Conservation (phyloP, 1,284 basidiomycete species). For the Fomitopsis schrenkii region DNA sequence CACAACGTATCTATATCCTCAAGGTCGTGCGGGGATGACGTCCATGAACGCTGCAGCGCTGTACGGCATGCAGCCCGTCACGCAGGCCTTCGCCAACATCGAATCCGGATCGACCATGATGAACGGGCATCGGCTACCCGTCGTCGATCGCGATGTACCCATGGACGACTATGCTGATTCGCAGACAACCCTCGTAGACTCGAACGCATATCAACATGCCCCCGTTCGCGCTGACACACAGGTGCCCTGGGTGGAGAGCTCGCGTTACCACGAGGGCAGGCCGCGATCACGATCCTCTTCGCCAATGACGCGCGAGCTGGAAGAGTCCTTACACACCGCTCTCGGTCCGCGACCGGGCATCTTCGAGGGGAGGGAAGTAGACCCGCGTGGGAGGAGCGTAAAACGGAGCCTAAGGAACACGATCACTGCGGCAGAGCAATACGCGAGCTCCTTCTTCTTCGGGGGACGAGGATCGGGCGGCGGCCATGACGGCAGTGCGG, state of each 20-base stretch:
- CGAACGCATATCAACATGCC: conserved; percentile 24
- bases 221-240: conserved; percentile 17
- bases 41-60: conserved; percentile 12
- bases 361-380: conserved; percentile 29
- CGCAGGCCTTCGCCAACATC: conserved; percentile 9
- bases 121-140: conserved; percentile 9
- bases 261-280: conserved; percentile 20
- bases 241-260: conserved; percentile 9
- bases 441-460: conserved; percentile 60
- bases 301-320: conserved; percentile 33
- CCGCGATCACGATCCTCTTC: conserved; percentile 22
- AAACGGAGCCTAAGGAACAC: conserved; percentile 63
- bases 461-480: conserved; percentile 33
- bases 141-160: conserved; percentile 11
- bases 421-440: conserved; percentile 62
- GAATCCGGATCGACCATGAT: conserved; percentile 3
- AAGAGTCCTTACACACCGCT: conserved; percentile 39
- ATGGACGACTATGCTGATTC: conserved; percentile 9
- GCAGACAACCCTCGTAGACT: conserved; percentile 16
- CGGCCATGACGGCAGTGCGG: conserved; percentile 20
- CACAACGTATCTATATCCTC: conserved; percentile 17
- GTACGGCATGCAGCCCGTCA: conserved; percentile 11
- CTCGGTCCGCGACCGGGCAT: conserved; percentile 25
- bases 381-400: conserved; percentile 51
- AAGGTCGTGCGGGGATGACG: conserved; percentile 11